These are phyloP conservation scores for Vicia villosa DNA, from an alignment of 306 rosid species.

Conservation along the genomic window DNA sequence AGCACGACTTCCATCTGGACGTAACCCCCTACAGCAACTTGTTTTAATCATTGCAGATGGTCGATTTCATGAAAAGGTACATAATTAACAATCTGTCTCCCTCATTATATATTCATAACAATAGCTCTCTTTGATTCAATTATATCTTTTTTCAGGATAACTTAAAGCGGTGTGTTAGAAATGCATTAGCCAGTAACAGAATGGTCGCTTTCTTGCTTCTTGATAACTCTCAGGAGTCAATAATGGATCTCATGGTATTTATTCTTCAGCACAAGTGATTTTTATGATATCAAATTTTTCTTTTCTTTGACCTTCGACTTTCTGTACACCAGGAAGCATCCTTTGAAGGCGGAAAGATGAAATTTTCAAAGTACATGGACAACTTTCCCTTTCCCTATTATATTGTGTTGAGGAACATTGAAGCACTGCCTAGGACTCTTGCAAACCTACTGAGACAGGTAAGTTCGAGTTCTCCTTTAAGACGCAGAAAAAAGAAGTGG, in stretches of 20 bases:
- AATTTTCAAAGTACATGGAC: slow-evolving; percentile 64
- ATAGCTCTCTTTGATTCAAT: not conserved
- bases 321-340: slow-evolving; percentile 62
- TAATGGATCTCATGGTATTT: slow-evolving; percentile 63
- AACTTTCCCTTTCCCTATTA: slow-evolving; percentile 90
- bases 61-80: slow-evolving; percentile 74
- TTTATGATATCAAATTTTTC: not conserved
- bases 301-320: not conserved
- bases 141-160: slow-evolving; percentile 52
- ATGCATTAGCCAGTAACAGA: slow-evolving; percentile 58
- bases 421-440: slow-evolving; percentile 84
- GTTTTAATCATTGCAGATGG: slow-evolving; percentile 92
- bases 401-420: slow-evolving; percentile 67
- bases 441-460: slow-evolving; percentile 87
- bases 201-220: slow-evolving; percentile 88
- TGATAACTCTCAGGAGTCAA: slow-evolving; percentile 69
- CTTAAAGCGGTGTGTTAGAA: slow-evolving; percentile 63
- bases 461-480: not conserved
- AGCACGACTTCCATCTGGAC: slow-evolving; percentile 90
- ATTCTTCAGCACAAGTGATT: not conserved
- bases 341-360: slow-evolving; percentile 49
- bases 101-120: not conserved
- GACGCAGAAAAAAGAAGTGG: not conserved
- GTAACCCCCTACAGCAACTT: slow-evolving; percentile 82
- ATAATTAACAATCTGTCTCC: not conserved